Percentiles rank a stretch among this genome's conserved stretches.
Conservation (phyloP, 2,329 filamentous ascomycete species). For the Fusarium sp. region DNA sequence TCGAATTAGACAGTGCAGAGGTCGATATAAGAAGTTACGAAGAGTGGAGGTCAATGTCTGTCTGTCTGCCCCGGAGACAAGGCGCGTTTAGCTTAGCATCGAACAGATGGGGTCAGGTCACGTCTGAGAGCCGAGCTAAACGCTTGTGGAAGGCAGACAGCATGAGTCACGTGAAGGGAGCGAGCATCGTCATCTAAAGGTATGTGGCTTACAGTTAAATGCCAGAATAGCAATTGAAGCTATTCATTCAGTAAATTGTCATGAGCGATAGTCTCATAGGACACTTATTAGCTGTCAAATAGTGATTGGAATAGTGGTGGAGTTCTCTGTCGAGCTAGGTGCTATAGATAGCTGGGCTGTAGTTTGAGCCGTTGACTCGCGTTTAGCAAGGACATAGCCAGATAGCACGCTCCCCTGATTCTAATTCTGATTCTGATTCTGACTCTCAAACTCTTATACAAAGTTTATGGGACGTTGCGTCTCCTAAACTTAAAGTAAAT, state of each 20-base stretch:
- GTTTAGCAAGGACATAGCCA: background rate
- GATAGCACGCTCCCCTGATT: conserved; percentile 2
- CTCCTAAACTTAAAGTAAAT: background rate
- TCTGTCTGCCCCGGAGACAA: conserved; percentile 13
- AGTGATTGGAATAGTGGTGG: background rate
- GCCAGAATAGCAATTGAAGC: background rate
- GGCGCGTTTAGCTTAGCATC: conserved; percentile 22
- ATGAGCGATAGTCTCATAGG: background rate
- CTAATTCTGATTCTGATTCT: background rate
- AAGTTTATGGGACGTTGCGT: background rate
- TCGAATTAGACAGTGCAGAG: background rate
- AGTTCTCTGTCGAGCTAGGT: conserved; percentile 6
- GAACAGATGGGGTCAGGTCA: background rate
- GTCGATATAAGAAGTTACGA: conserved; percentile 3
- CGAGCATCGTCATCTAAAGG: background rate
- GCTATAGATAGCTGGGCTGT: conserved; percentile 13
- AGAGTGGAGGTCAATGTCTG: conserved; percentile 17
- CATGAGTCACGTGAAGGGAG: conserved; percentile 19
- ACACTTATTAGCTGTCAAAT: background rate
- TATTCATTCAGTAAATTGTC: background rate
- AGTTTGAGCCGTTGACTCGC: conserved; percentile 30
- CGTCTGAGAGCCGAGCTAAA: background rate
- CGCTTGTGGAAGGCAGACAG: conserved; percentile 20
- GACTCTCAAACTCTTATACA: background rate
- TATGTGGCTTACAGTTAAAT: background rate